Evolutionary conservation across 2,329 filamentous ascomycete species (phyloP), one percentile per base, ranked within the genome.

Genomic region (Seiridium unicorne): DNA sequence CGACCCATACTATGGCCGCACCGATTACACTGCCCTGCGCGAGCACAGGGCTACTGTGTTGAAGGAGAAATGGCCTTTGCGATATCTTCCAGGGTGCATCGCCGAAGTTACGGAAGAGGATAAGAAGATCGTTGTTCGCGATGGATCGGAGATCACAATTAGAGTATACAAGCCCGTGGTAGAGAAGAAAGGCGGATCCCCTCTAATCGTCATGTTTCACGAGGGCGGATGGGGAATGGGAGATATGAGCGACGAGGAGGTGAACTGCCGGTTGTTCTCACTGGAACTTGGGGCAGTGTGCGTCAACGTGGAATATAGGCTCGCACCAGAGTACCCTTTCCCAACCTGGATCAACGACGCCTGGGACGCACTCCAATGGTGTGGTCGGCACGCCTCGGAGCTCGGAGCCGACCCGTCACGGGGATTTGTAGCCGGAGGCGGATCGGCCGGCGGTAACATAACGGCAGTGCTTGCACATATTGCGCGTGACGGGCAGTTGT

Each of bases 391-490:
- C 36, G 4, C 34, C 38, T n/a, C 38, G 56, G 34, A 61, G 2
- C 64, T 81, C 3, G 74, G 72, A 6, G 76, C 76, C 8, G 74
- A 81, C 59, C 74, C 77, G 0, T 67, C 70, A 78, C 87, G 82
- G 67, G 79, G 91, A 13, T 85, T 90, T 10, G 81, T 91, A 2
- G 77, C 91, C 35, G 89, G 89, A 55, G 88, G 83, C 1, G 74
- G 75, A 1, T 81, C 77, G 9, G 79, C 82, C 4, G 79, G 79
- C 13, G 78, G 72, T 10, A 77, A 76, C 54, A 70, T 79, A 31
- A 61, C 72, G 5, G 73, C 76, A 1, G 72, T 76, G 1, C 62
- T 77, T 3, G 68, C 72, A 4, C 78, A 79, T 62, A 69, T 76
- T 1, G 73, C 75, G 1, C 71, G 75, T 1, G 76, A 80, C 55